These are phyloP conservation scores for Mycena galericulata DNA, from an alignment of 768 basidiomycete genomes.

Conservation along the genomic window DNA sequence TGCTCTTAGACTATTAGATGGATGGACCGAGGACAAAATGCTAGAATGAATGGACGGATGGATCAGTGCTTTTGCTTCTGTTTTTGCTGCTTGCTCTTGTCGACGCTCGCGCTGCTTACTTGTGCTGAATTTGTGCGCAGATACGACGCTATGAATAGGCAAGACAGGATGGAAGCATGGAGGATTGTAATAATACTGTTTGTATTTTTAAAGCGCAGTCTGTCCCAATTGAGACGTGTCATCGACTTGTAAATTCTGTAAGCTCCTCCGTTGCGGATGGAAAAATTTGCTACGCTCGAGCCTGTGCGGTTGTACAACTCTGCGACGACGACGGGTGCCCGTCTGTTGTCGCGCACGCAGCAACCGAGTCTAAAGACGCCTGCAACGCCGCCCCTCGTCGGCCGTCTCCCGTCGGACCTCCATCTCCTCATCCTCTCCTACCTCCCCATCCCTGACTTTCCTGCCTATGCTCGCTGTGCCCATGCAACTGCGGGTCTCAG, in stretches of 20 bases:
- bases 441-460: conserved; percentile 85
- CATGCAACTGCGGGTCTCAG: conserved; percentile 73
- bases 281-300: conserved; percentile 89
- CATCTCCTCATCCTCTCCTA: conserved; percentile 80
- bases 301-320: conserved; percentile 69
- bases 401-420: conserved; percentile 82
- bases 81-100: no score
- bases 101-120: no score
- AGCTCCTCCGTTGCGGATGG: conserved; percentile 57
- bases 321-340: conserved; percentile 45
- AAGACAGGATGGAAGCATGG: no score
- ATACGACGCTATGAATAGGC: no score
- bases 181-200: no score
- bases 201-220: no score
- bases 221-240: no score
- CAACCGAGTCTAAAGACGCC: conserved; percentile 39
- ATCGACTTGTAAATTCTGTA: no score
- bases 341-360: conserved; percentile 42
- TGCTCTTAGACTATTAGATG: background rate
- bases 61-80: background rate
- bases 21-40: background rate
- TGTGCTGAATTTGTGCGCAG: no score
- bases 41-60: background rate
- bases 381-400: conserved; percentile 61
- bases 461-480: conserved; percentile 76